These are phyloP conservation scores for Cercophora scortea DNA, from an alignment of 495 filamentous ascomycete genomes.

Conservation along the genomic window DNA sequence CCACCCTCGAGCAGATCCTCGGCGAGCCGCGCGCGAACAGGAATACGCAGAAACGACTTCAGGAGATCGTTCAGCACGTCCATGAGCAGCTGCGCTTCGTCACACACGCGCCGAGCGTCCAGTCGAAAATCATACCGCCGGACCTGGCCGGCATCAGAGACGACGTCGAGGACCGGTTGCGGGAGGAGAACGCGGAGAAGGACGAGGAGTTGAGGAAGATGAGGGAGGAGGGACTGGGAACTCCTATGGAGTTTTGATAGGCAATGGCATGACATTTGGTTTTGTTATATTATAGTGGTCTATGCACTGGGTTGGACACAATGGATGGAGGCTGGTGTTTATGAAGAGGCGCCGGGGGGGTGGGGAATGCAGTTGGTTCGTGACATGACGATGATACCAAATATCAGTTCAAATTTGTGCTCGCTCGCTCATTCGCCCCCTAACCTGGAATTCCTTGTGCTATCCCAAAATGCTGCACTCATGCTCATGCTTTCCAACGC, in stretches of 20 bases:
- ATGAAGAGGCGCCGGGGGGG: no score
- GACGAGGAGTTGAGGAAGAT: slow-evolving; percentile 42
- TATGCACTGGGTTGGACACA: not conserved
- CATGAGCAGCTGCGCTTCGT: slow-evolving; percentile 84
- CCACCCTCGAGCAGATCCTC: slow-evolving; percentile 60
- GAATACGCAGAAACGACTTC: slow-evolving; percentile 69
- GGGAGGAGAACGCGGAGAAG: slow-evolving; percentile 57
- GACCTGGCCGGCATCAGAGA: slow-evolving; percentile 67
- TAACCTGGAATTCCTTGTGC: no score
- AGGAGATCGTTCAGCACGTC: slow-evolving; percentile 63
- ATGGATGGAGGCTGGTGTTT: no score
- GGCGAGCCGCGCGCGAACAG: slow-evolving; percentile 58
- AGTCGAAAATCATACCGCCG: slow-evolving; percentile 72
- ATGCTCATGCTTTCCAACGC: no score
- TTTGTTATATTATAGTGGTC: not conserved
- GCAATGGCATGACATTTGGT: not conserved
- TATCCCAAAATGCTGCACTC: no score
- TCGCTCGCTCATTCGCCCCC: no score
- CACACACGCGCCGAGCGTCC: slow-evolving; percentile 75
- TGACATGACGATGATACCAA: no score
- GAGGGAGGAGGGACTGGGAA: slow-evolving; percentile 34
- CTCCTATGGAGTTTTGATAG: slow-evolving; percentile 26
- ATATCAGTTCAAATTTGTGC: no score
- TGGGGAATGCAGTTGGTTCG: no score
- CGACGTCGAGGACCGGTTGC: slow-evolving; percentile 69